phyloP scores from a whole-genome alignment of 2,329 filamentous ascomycete species.

The Saccharata proteae region DNA sequence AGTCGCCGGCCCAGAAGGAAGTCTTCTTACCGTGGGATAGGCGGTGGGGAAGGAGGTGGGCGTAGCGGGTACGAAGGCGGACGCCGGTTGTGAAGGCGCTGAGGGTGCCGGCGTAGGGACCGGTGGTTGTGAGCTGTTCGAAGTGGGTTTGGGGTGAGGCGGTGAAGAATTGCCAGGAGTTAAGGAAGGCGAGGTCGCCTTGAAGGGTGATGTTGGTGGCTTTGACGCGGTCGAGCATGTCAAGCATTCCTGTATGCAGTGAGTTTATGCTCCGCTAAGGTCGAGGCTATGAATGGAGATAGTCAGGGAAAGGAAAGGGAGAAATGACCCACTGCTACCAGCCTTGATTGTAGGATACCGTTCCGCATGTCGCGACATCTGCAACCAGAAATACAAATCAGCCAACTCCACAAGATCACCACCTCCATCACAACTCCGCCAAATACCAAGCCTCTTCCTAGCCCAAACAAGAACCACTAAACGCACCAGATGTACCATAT shows the following conservation, averaged over 20 bases:
- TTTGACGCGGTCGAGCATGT: slow-evolving; percentile 36
- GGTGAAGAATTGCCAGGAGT: slow-evolving; percentile 44
- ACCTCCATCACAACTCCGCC: slow-evolving; percentile 9
- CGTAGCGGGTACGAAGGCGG: slow-evolving; percentile 41
- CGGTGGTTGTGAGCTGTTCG: slow-evolving; percentile 42
- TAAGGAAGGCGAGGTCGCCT: slow-evolving; percentile 42
- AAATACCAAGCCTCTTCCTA: not conserved
- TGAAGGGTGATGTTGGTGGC: slow-evolving; percentile 28
- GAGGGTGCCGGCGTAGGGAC: slow-evolving; percentile 44
- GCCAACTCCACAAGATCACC: slow-evolving; percentile 9
- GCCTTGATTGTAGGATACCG: slow-evolving; percentile 42
- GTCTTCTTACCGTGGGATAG: slow-evolving; percentile 18
- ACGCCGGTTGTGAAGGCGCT: slow-evolving; percentile 43
- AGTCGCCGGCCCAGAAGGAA: slow-evolving; percentile 44
- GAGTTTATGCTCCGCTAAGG: slow-evolving; percentile 10
- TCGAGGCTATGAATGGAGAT: not conserved
- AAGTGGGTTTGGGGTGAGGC: slow-evolving; percentile 31
- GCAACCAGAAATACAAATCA: slow-evolving; percentile 4
- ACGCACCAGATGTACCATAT: slow-evolving; percentile 47
- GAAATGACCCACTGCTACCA: slow-evolving; percentile 33
- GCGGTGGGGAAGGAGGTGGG: slow-evolving; percentile 28
- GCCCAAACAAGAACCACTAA: not conserved
- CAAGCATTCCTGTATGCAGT: slow-evolving; percentile 31
- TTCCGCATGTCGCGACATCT: slow-evolving; percentile 47
- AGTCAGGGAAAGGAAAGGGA: not conserved